These are phyloP conservation scores for Friedmanniomyces simplex DNA, from an alignment of 495 filamentous ascomycete species.

Conservation along the genomic window DNA sequence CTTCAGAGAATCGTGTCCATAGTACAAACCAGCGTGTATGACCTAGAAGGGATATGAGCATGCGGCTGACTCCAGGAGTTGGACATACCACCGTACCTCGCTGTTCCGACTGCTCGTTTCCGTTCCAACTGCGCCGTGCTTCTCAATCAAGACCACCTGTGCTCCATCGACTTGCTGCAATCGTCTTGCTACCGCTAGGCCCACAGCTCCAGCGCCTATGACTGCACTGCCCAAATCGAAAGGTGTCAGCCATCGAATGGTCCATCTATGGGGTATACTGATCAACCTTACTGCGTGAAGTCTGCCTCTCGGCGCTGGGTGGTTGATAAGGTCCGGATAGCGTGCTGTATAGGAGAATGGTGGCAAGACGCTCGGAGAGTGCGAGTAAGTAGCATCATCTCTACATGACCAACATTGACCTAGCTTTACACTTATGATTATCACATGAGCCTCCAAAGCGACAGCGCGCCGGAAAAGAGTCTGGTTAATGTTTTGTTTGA, in stretches of 20 bases:
- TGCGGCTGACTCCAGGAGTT: not conserved
- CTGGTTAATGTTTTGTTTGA: too few relatives aligned
- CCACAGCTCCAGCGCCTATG: constrained; percentile 85
- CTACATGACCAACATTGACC: not conserved
- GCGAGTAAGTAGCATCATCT: not conserved
- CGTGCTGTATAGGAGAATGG: not conserved
- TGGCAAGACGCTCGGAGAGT: not conserved
- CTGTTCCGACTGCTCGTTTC: constrained; percentile 92
- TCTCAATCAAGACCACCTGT: constrained; percentile 71
- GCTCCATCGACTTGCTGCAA: constrained; percentile 54
- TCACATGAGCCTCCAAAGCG: too few relatives aligned
- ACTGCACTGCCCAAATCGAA: too few relatives aligned
- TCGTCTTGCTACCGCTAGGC: constrained; percentile 73
- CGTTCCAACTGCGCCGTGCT: constrained; percentile 64
- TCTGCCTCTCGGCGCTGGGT: constrained; percentile 40
- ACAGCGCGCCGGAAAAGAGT: too few relatives aligned
- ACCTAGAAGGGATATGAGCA: constrained; percentile 43
- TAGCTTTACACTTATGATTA: too few relatives aligned
- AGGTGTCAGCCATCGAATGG: too few relatives aligned
- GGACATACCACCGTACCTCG: constrained; percentile 43
- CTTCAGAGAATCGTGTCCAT: constrained; percentile 66
- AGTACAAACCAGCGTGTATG: constrained; percentile 94
- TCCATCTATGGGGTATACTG: too few relatives aligned
- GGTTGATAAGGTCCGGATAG: constrained; percentile 24
- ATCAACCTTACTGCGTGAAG: too few relatives aligned